These are phyloP conservation scores for Pulveroboletus sp. DNA, from an alignment of 1,284 basidiomycete species.

Conservation along the genomic window DNA sequence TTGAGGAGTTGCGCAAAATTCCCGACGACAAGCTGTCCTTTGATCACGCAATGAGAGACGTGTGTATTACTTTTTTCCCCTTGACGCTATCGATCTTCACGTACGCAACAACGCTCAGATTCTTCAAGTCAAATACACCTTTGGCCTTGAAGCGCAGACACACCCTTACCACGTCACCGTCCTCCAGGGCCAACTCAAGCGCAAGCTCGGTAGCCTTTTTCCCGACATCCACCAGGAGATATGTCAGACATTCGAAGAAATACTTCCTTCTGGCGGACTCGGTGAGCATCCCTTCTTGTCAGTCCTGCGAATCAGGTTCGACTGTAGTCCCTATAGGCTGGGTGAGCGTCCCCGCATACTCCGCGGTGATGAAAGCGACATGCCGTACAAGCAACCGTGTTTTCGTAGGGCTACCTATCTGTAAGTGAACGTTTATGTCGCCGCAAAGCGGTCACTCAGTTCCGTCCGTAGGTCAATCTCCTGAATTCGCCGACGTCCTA, in stretches of 20 bases:
- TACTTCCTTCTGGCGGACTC: constrained; percentile 27
- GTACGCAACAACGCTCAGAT: constrained; percentile 30
- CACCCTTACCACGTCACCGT: constrained; percentile 43
- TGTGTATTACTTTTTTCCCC: constrained; percentile 20
- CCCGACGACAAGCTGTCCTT: constrained; percentile 42
- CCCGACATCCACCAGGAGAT: constrained; percentile 43
- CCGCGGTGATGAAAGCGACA: constrained; percentile 36
- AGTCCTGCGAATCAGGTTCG: constrained; percentile 9
- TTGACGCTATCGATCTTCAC: constrained; percentile 7
- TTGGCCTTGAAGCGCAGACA: constrained; percentile 37
- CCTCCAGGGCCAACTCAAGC: constrained; percentile 40
- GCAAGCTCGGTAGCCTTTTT: constrained; percentile 40
- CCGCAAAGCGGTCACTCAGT: constrained; percentile 10
- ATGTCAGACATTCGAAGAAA: constrained; percentile 34
- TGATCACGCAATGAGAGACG: constrained; percentile 37
- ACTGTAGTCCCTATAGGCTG: constrained; percentile 29
- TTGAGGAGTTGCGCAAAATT: constrained; percentile 43
- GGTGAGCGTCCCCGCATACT: constrained; percentile 32
- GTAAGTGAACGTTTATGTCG: constrained; percentile 31
- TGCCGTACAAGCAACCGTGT: constrained; percentile 44
- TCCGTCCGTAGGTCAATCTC: constrained; percentile 30
- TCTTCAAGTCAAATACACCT: constrained; percentile 42
- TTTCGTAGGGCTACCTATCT: constrained; percentile 47
- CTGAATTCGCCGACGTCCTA: constrained; percentile 37
- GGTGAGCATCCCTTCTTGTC: constrained; percentile 21